Conservation (phyloP, 2,329 filamentous ascomycete genomes). For the Ophiostoma triangulosporum region DNA sequence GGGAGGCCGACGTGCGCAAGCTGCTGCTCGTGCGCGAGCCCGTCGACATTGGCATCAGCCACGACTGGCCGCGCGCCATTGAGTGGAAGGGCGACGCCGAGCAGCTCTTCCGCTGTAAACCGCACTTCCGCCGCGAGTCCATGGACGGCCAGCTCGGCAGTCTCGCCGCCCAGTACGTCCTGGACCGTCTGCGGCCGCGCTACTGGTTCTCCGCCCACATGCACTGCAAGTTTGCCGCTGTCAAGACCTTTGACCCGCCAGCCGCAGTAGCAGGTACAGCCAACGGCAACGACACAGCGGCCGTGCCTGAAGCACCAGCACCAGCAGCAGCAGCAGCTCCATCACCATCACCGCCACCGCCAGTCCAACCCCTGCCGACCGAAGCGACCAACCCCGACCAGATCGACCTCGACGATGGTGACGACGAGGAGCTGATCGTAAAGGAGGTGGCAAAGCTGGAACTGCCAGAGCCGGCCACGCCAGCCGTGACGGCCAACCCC, state of each 20-base stretch:
- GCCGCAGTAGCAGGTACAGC: conserved; percentile 16
- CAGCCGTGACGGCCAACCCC: conserved; percentile 31
- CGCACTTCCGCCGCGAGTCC: conserved; percentile 63
- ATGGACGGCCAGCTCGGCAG: conserved; percentile 64
- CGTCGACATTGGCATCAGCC: conserved; percentile 81
- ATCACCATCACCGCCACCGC: too few relatives aligned
- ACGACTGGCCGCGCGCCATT: conserved; percentile 85
- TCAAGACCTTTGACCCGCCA: conserved; percentile 36
- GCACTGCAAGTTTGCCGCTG: conserved; percentile 74
- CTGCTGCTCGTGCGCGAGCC: conserved; percentile 73
- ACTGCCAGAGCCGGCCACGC: neutral
- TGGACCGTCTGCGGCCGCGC: conserved; percentile 66
- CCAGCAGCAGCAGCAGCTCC: too few relatives aligned
- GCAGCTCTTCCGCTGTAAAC: conserved; percentile 59
- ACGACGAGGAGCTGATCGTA: conserved; percentile 28
- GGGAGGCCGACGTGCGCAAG: conserved; percentile 85
- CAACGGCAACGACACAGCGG: neutral
- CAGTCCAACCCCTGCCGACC: conserved; percentile 4
- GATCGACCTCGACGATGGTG: conserved; percentile 54
- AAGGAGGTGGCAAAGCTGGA: neutral
- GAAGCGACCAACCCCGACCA: conserved; percentile 45
- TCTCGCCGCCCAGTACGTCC: conserved; percentile 61
- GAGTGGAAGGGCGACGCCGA: conserved; percentile 63
- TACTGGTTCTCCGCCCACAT: conserved; percentile 93
- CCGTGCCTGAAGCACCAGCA: neutral